These are phyloP conservation scores for Lactifluus volemus DNA, from an alignment of 768 basidiomycete genomes.

Conservation along the genomic window DNA sequence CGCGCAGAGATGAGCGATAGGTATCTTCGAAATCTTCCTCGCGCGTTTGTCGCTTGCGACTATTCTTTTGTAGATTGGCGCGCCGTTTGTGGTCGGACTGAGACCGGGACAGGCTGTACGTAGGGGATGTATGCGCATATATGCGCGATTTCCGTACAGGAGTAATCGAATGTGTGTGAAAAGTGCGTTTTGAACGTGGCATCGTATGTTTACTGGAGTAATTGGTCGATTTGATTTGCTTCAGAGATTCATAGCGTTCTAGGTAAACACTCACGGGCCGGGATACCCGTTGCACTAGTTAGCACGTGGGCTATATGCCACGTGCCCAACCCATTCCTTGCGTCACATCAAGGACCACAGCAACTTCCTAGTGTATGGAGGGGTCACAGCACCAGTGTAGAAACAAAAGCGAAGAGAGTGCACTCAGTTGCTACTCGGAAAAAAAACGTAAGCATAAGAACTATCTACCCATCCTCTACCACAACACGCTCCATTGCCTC, in stretches of 20 bases:
- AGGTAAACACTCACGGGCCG: too few species aligned
- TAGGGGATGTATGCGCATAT: slow-evolving; percentile 1
- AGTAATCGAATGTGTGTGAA: neutral
- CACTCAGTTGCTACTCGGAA: too few species aligned
- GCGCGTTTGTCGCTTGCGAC: neutral
- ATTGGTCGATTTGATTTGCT: too few species aligned
- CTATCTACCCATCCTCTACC: neutral
- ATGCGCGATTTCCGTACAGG: neutral
- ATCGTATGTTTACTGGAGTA: neutral
- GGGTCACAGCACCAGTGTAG: too few species aligned
- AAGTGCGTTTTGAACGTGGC: neutral
- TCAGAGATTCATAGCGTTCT: too few species aligned
- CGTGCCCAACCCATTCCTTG: too few species aligned
- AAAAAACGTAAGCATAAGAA: too few species aligned
- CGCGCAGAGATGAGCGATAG: neutral
- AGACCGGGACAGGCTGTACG: neutral
- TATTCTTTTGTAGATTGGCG: neutral
- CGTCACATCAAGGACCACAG: too few species aligned
- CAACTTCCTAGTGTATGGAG: too few species aligned
- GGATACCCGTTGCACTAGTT: too few species aligned
- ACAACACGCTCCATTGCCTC: slow-evolving; percentile 33
- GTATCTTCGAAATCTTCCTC: slow-evolving; percentile 3
- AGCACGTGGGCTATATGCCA: too few species aligned
- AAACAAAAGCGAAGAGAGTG: too few species aligned
- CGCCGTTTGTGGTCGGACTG: neutral